A percentile compares a stretch with the other conserved stretches of the same genome.
These are phyloP conservation scores for Aschersonia sp. DNA, from an alignment of 2,329 filamentous ascomycete species.

Conservation along the genomic window DNA sequence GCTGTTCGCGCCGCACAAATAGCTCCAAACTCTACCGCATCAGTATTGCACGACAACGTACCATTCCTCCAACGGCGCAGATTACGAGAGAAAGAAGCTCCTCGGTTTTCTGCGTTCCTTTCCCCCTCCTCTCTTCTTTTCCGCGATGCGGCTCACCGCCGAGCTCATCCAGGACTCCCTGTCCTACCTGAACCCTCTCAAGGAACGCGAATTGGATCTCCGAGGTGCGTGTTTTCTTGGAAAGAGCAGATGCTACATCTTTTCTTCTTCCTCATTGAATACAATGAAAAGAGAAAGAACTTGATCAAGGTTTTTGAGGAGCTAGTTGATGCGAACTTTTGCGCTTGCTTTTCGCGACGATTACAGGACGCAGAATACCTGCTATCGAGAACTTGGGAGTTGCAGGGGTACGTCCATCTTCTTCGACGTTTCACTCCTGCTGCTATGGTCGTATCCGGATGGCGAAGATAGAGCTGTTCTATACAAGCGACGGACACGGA, in stretches of 20 bases:
- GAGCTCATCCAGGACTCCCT: slow-evolving; percentile 90
- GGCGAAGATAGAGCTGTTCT: not conserved
- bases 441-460: not conserved
- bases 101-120: not conserved
- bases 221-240: slow-evolving; percentile 74
- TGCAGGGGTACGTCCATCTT: slow-evolving; percentile 50
- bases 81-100: not conserved
- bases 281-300: no score
- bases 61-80: not conserved
- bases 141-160: slow-evolving; percentile 79
- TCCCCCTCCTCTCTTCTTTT: not conserved
- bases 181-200: slow-evolving; percentile 96
- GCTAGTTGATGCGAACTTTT: slow-evolving; percentile 56
- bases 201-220: slow-evolving; percentile 97
- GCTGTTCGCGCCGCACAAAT: no score
- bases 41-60: no score
- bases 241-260: slow-evolving; percentile 96
- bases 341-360: slow-evolving; percentile 27
- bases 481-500: not conserved
- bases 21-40: no score
- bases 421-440: not conserved
- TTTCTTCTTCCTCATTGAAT: slow-evolving; percentile 1
- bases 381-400: slow-evolving; percentile 95
- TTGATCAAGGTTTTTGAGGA: not conserved
- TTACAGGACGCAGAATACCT: slow-evolving; percentile 89